Evolutionary conservation across 345 rosid genomes (phyloP).

Genomic region (Salix suchowensis): DNA sequence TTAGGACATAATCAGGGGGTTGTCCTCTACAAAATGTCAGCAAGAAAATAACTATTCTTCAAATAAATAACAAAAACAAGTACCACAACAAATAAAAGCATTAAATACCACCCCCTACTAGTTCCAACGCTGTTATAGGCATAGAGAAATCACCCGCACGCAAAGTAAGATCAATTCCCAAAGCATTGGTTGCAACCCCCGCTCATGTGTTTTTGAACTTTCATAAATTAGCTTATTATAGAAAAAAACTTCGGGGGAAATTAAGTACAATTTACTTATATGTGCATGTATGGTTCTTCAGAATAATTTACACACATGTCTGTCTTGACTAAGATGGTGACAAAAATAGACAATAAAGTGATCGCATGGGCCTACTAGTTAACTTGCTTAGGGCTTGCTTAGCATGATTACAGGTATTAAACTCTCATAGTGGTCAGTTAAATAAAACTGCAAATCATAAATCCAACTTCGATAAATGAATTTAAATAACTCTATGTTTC

Average conservation of each 20-base stretch:
- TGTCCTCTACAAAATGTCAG: conserved; percentile 61
- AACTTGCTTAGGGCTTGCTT: background rate
- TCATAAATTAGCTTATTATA: background rate
- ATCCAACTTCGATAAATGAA: background rate
- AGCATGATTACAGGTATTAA: background rate
- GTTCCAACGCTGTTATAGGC: background rate
- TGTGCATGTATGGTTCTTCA: background rate
- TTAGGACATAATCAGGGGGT: conserved; percentile 92
- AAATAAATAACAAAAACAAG: background rate
- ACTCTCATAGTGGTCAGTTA: background rate
- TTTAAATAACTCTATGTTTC: background rate
- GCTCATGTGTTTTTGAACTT: background rate
- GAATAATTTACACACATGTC: background rate
- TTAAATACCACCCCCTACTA: background rate
- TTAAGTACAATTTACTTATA: background rate
- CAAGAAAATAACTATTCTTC: background rate
- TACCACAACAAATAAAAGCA: background rate
- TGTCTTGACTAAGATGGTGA: background rate
- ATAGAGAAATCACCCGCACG: background rate
- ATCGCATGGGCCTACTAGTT: background rate
- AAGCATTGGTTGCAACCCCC: background rate
- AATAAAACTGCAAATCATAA: background rate
- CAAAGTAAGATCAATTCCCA: background rate
- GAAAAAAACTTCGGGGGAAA: too few species aligned
- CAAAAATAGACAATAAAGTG: background rate